These are phyloP conservation scores for Smittium culicis DNA, from an alignment of 371 early-diverging fungal species.

Conservation along the genomic window DNA sequence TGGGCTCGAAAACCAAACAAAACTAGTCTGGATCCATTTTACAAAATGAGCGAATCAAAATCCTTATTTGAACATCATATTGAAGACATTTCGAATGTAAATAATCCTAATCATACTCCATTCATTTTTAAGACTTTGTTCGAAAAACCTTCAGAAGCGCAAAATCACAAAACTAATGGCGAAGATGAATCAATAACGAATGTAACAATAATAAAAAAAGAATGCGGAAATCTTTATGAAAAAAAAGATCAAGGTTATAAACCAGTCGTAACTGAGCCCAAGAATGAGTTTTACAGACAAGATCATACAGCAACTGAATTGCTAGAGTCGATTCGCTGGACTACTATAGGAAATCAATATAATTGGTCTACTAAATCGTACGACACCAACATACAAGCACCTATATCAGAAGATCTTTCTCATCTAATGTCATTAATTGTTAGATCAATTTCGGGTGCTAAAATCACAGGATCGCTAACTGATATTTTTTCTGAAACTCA, in stretches of 20 bases:
- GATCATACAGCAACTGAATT: slow-evolving; percentile 15
- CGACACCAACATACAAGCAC: slow-evolving; percentile 15
- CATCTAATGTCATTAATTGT: slow-evolving; percentile 24
- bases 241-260: background rate
- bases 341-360: slow-evolving; percentile 80
- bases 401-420: slow-evolving; percentile 12
- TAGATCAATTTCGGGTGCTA: slow-evolving; percentile 16
- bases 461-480: no score
- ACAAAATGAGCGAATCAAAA: slow-evolving; percentile 37
- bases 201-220: background rate
- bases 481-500: background rate
- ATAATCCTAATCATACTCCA: background rate
- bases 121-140: background rate
- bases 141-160: background rate
- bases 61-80: slow-evolving; percentile 39
- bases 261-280: slow-evolving; percentile 21
- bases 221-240: background rate
- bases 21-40: slow-evolving; percentile 73
- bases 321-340: slow-evolving; percentile 54
- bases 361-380: slow-evolving; percentile 76
- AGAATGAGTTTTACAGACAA: slow-evolving; percentile 19
- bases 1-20: slow-evolving; percentile 59
- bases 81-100: background rate
- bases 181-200: background rate
- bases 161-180: background rate